Base-by-base conservation (phyloP, 805 yeast genomes). In the Ogataea minuta region DNA sequence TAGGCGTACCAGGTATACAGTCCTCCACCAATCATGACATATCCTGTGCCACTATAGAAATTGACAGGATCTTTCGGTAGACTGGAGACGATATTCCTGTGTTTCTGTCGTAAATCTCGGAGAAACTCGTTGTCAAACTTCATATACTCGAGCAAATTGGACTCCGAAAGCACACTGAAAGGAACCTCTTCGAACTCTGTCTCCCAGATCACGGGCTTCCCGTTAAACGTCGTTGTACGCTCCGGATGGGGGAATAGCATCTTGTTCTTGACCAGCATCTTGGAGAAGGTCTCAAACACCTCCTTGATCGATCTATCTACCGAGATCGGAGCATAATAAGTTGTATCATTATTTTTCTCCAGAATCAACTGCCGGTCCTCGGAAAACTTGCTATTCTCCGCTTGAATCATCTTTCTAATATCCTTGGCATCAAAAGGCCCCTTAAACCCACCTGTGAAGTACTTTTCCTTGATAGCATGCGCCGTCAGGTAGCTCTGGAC, bases 21-120 rank as follows among this genome's bases (percentile, higher is more conserved):
- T 2, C 71, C 72, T 33, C 75, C 76, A 15, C 73, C 76, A 31
- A 70, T 54, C 53, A 68, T 62, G 2, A 67, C 72, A 34, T 61
- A 61, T 7, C 66, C 66, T 9, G 45, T 40, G 8, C 63, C 66
- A 4, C 38, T 28, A 35, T 49, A 62, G 29, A 54, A 53, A 4
- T 41, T 15, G 3, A 44, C 36, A 41, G 60, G 62, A 5, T 17
- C 25, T 3, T 63, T 63, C 0, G 84, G 86, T 54, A 81, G 57
- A 16, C 62, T 59, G 2, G 54, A 49, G 13, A 76, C 66, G 7
- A 77, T 71, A 29, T 54, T 53, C 8, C 49, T 39, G 57, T 82
- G 88, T 13, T 79, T 70, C 11, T 50, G 43, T 11, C 53, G 66
- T 64, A 82, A 61, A 36, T 69, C 68, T 1, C 48, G 46, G 12